Evolutionary conservation across 257 asterid genomes (phyloP).

Genomic region (Voacanga thouarsii): DNA sequence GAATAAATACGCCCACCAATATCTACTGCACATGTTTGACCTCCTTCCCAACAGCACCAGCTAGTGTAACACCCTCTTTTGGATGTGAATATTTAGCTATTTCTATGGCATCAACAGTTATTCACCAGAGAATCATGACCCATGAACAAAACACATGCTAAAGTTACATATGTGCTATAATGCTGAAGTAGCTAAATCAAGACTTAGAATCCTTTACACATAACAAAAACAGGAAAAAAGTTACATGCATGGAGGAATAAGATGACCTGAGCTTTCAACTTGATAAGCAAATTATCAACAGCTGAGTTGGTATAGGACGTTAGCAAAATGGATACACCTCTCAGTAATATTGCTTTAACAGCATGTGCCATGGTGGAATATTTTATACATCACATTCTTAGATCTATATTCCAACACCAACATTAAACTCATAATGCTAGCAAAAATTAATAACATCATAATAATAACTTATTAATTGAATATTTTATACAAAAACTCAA

Average conservation of each 20-base stretch:
- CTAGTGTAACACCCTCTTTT: not conserved
- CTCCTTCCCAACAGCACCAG: not conserved
- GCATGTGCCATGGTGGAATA: conserved; percentile 98
- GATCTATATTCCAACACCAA: no score
- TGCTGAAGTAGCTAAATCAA: conserved; percentile 9
- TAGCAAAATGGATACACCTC: conserved; percentile 97
- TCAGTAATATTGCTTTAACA: conserved; percentile 88
- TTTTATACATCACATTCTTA: no score
- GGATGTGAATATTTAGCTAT: not conserved
- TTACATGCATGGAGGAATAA: conserved; percentile 25
- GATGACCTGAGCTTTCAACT: conserved; percentile 79
- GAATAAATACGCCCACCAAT: no score
- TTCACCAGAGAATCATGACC: not conserved
- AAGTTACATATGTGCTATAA: not conserved
- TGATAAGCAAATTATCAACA: conserved; percentile 86
- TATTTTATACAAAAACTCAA: no score
- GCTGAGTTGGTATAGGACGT: conserved; percentile 98
- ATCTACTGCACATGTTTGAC: not conserved
- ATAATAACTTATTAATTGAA: no score
- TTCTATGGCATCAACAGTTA: not conserved
- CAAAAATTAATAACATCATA: no score
- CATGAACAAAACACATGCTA: not conserved
- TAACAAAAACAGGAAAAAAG: conserved; percentile 9
- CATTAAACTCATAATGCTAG: no score
- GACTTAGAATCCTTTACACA: conserved; percentile 12